A percentile compares a stretch with the other conserved stretches of the same genome.
phyloP scores from a whole-genome alignment of 2,329 filamentous ascomycete species.

The Ophiosphaerella narmari region DNA sequence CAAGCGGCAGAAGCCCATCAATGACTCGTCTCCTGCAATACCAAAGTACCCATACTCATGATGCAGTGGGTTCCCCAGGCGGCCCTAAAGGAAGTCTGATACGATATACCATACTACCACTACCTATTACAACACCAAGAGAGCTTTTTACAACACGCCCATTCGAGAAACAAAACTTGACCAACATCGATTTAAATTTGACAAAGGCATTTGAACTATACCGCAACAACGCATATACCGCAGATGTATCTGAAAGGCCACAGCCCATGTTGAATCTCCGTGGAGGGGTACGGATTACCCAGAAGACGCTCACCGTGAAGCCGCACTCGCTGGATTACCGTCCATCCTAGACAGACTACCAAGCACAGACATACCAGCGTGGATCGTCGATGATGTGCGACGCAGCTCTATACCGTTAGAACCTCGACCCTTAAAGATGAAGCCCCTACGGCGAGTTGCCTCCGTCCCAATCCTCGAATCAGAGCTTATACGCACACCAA shows the following conservation, averaged over 20 bases:
- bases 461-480: no score
- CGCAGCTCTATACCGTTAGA: not conserved
- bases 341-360: not conserved
- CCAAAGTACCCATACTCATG: no score
- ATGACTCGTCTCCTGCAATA: no score
- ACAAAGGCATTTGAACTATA: not conserved
- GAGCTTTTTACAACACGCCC: no score
- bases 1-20: no score
- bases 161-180: no score
- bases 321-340: not conserved
- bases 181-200: not conserved
- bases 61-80: no score
- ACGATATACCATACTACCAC: no score
- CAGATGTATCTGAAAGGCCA: not conserved
- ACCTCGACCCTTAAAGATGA: not conserved
- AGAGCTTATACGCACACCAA: not conserved
- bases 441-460: no score
- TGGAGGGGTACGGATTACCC: not conserved
- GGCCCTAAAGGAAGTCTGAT: no score
- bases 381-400: not conserved
- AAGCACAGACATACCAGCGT: not conserved
- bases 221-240: not conserved
- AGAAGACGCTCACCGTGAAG: not conserved
- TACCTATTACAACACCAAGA: no score
- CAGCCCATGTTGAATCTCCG: not conserved